Evolutionary conservation across 2,329 filamentous ascomycete genomes (phyloP), one percentile per base, ranked within the genome.

Genomic region (Fusarium sp.): DNA sequence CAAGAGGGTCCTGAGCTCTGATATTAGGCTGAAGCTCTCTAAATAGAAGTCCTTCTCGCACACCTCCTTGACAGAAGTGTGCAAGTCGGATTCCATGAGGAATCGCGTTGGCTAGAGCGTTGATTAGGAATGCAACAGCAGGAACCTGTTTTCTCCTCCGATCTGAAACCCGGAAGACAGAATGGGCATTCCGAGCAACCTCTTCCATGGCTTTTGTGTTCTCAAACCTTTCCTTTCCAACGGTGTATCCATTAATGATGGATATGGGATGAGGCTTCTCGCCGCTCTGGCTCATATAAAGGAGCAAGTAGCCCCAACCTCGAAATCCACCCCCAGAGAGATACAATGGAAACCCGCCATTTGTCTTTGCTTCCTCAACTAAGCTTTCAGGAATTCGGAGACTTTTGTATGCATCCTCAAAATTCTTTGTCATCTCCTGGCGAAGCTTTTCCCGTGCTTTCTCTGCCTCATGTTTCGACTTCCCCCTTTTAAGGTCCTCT

Each of bases 121-220:
- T 70, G 54, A 70, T 49, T 6, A 70, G 54, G 21, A 70, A 68
- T 4, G 67, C 64, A 15, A 70, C 67, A 2, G 67, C 67, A 13
- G 67, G 67, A 40, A 70, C 67, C 32, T 70, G 67, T 30, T 68
- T 60, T 35, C 67, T 56, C 13, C 67, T 57, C 25, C 64, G 64
- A 56, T 68, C 64, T 5, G 67, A 70, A 10, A 70, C 67, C 19
- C 67, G 60, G 23, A 70, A 70, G 19, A 68, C 60, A 25, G 67
- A 52, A 60, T 68, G 54, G 30, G 67, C 67, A 35, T 54, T 68
- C n/a, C 64, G 64, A 35, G 67, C 64, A 53, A 70, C 67, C 9
- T 70, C 67, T 32, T 68, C 64, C 67, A 70, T 60, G 8, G 67
- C 67, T 9, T 64, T 70, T 15, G 67, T 70, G 43, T 70, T 70